Evolutionary conservation across 2,329 filamentous ascomycete species (phyloP), one percentile per base, ranked within the genome.

Genomic region (Phoma sp.): DNA sequence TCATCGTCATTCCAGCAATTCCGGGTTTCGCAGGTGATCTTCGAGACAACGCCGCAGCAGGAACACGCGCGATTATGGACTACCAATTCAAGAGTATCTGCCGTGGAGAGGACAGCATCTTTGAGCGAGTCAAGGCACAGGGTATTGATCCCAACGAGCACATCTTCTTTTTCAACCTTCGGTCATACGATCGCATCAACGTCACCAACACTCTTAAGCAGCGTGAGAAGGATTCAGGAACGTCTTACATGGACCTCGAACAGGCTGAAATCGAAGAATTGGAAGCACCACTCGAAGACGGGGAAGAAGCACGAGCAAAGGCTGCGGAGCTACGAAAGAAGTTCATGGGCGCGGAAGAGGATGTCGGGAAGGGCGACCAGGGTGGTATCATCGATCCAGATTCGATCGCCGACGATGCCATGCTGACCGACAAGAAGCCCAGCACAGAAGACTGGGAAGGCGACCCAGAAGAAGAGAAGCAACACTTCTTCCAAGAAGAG

Each of bases 41-140:
- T 27, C 82, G 93, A 52, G 87, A 92, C 12, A 87, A 91, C 65
- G 92, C 90, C 19, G 94, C 94, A 0, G 85, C 86, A 1, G 94
- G 94, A 9, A 98, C 94, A 0, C 65, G 77, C 43, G 94, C 93
- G 10, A 99, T 98, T 68, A 98, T 99, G 92, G 93, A 98, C 73
- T 98, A 96, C 70, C 95, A 98, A 73, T 99, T 95, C 81, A 96
- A 96, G 77, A 96, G 92, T 0, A 96, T 99, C 62, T 91, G 89
- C 69, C 88, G 95, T 39, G 95, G 95, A 6, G 89, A 96, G 61
- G 82, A 98, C 71, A 96, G 92, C 4, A 98, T 99, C 47, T 95
- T 90, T 65, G 92, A 85, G 35, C 88, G 90, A 70, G 86, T 97
- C 55, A 81, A 82, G 53, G 85, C 84, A 6, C 81, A 90, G 59